Base-by-base conservation (phyloP, 495 filamentous ascomycete species). In the Evernia prunastri region DNA sequence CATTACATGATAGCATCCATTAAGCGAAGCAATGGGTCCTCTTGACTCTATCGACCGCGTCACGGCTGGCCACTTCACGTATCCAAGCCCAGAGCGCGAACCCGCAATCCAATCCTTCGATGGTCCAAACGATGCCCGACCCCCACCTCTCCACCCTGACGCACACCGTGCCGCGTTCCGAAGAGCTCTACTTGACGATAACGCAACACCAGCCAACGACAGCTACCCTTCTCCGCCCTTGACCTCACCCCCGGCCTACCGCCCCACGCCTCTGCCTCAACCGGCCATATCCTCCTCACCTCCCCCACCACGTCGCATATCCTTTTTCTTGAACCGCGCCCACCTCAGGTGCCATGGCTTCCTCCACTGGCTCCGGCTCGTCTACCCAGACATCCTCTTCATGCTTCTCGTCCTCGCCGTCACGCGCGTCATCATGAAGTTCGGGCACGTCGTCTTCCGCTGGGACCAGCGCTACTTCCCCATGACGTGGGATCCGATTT, bases 401-500 rank as follows among this genome's bases (percentile, higher is more conserved):
- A 49, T 61, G 51, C 20, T 51, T 15, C 12, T 51, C 33, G 20
- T 23, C n/a, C 51, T 61, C 20, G 2, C 37, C 7, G 31, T 42
- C 18, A 37, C 20, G 18, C 15, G 42, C 5, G 20, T 11, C 4
- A 43, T 17, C 15, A 20, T 66, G 27, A 6, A 17, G 4, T n/a
- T 39, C 23, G 39, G 17, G 13, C 36, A 33, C 20, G 36, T 18
- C 6, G 43, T 37, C 11, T 57, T 36, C 17, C 57, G 56, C 59
- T 40, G 37, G 40, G 10, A 40, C 9, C 0, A 18, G 13, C 59
- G 53, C 27, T 45, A 20, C 11, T 62, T 66, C 31, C 59, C 53
- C 29, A 62, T 66, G 59, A 57, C 27, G 23, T 37, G 42, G 33
- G 64, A 66, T 36, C 59, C 59, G 20, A 23, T 13, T 0, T 45